These are phyloP conservation scores for Ensete ventricosum DNA, from an alignment of 176 grass and related monocot species.

Conservation along the genomic window DNA sequence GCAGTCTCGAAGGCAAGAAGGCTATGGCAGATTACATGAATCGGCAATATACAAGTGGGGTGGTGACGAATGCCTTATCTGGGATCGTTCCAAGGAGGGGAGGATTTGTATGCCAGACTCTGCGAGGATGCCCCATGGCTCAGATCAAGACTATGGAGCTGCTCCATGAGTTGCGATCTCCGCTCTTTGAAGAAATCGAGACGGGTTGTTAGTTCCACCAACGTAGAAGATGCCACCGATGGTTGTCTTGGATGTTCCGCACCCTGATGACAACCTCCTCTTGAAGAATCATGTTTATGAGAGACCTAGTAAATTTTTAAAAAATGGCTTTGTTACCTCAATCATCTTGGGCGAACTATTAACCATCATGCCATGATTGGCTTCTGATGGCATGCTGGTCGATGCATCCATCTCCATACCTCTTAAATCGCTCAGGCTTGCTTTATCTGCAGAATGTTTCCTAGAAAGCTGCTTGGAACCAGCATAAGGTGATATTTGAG, in stretches of 20 bases:
- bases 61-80: slow-evolving; percentile 25
- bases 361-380: slow-evolving; percentile 20
- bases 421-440: slow-evolving; percentile 42
- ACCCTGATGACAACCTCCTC: slow-evolving; percentile 26
- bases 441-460: slow-evolving; percentile 58
- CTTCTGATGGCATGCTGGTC: slow-evolving; percentile 38
- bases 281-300: background rate
- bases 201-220: slow-evolving; percentile 76
- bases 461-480: slow-evolving; percentile 61
- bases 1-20: background rate
- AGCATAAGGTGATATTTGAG: slow-evolving; percentile 54
- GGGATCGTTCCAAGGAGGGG: slow-evolving; percentile 71
- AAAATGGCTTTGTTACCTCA: slow-evolving; percentile 34
- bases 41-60: slow-evolving; percentile 25
- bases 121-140: slow-evolving; percentile 51
- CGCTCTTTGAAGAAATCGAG: slow-evolving; percentile 99
- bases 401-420: slow-evolving; percentile 34
- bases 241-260: slow-evolving; percentile 41
- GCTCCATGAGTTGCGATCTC: slow-evolving; percentile 92
- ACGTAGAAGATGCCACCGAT: slow-evolving; percentile 69
- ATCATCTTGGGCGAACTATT: slow-evolving; percentile 44
- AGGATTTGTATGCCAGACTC: slow-evolving; percentile 60
- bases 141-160: slow-evolving; percentile 90
- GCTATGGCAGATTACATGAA: background rate
- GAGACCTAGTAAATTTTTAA: background rate